phyloP scores from a whole-genome alignment of 148 eudicot genomes.

The Cornus florida region DNA sequence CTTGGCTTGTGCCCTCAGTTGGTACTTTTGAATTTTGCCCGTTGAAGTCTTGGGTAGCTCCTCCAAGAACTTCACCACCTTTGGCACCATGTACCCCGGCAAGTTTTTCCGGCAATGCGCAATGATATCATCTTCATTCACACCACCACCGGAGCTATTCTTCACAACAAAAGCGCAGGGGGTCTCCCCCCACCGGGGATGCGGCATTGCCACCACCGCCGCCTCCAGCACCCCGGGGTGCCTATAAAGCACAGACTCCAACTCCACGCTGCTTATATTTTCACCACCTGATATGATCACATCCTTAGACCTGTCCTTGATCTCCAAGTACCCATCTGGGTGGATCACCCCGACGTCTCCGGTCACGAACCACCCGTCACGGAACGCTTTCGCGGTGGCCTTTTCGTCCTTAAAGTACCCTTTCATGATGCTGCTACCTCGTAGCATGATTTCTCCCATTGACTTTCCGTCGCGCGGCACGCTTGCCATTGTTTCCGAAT shows the following conservation, averaged over 20 bases:
- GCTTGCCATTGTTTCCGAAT: constrained; percentile 39
- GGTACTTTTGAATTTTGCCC: constrained; percentile 50
- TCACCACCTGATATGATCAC: constrained; percentile 92
- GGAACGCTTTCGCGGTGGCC: constrained; percentile 55
- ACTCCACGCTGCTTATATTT: constrained; percentile 82
- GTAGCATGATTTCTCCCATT: constrained; percentile 68
- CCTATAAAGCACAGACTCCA: constrained; percentile 47
- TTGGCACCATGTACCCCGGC: constrained; percentile 69
- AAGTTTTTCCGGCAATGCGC: constrained; percentile 57
- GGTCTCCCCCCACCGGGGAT: constrained; percentile 80
- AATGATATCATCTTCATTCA: constrained; percentile 52
- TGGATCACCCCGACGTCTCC: constrained; percentile 86
- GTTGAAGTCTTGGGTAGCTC: constrained; percentile 65
- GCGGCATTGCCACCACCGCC: constrained; percentile 87
- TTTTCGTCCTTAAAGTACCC: constrained; percentile 62
- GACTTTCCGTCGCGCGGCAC: constrained; percentile 64
- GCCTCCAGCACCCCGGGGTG: constrained; percentile 63
- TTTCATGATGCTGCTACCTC: constrained; percentile 89
- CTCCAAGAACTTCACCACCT: constrained; percentile 53
- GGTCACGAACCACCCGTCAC: constrained; percentile 69
- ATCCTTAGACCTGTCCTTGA: constrained; percentile 78
- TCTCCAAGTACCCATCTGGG: constrained; percentile 71
- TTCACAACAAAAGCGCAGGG: constrained; percentile 75
- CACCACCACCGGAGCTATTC: constrained; percentile 9
- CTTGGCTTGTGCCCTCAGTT: constrained; percentile 55